A percentile compares a stretch with the other conserved stretches of the same genome.
These are phyloP conservation scores for Fusarium cicatricum DNA, from an alignment of 2,329 filamentous ascomycete species.

Conservation along the genomic window DNA sequence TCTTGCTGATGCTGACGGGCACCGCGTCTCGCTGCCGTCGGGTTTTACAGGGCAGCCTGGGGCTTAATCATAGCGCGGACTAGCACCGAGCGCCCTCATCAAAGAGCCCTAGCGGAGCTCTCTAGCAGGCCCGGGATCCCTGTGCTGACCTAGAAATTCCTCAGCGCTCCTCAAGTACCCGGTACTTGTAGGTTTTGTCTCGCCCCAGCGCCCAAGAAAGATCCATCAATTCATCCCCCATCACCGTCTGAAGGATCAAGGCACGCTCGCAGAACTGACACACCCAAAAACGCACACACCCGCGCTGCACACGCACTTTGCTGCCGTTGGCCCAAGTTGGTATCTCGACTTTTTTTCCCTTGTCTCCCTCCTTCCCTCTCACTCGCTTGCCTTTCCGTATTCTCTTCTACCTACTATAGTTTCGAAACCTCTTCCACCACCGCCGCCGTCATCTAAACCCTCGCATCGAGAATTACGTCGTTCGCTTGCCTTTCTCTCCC, in stretches of 20 bases:
- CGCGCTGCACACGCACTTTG: conserved; percentile 27
- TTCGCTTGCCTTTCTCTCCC: conserved; percentile 24
- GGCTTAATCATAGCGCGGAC: conserved; percentile 9
- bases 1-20: neutral
- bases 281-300: conserved; percentile 21
- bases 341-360: conserved; percentile 2
- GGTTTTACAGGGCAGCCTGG: conserved; percentile 7
- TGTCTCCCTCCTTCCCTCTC: conserved; percentile 13
- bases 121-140: neutral
- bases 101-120: conserved; percentile 2
- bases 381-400: conserved; percentile 17
- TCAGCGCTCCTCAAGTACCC: conserved; percentile 8
- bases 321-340: conserved; percentile 18
- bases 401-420: conserved; percentile 17
- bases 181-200: conserved; percentile 17
- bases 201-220: conserved; percentile 7
- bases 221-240: conserved; percentile 28
- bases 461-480: conserved; percentile 26
- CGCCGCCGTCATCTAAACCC: conserved; percentile 14
- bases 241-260: conserved; percentile 30
- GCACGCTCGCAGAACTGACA: conserved; percentile 34
- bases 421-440: conserved; percentile 9
- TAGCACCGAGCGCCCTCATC: neutral
- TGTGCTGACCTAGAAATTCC: conserved; percentile 4
- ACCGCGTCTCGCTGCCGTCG: neutral